A percentile compares a stretch with the other conserved stretches of the same genome.
Evolutionary conservation across 129 eudicot species (phyloP).

Genomic region (Centrapalus pauciflorus): DNA sequence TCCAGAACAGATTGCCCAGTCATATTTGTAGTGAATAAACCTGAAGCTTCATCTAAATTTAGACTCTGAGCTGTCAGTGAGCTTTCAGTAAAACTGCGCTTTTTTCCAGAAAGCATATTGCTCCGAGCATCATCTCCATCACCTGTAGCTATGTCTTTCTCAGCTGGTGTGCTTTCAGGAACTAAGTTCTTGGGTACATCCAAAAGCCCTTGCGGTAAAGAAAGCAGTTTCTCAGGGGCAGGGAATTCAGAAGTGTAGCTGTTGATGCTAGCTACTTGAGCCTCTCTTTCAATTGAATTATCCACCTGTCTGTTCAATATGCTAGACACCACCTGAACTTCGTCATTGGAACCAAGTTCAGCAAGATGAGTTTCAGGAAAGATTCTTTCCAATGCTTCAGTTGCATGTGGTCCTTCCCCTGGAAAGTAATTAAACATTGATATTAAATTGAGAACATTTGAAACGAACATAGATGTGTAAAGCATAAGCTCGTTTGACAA

Average conservation of each 20-base stretch:
- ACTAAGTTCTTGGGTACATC: constrained; percentile 28
- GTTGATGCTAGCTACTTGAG: constrained; percentile 27
- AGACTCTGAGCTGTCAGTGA: constrained; percentile 61
- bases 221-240: constrained; percentile 69
- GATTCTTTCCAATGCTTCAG: constrained; percentile 29
- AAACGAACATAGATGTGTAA: neutral
- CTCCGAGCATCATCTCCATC: constrained; percentile 43
- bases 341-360: constrained; percentile 29
- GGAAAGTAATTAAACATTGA: constrained; percentile 20
- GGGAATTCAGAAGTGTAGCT: constrained; percentile 35
- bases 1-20: constrained; percentile 49
- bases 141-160: constrained; percentile 13
- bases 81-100: constrained; percentile 82
- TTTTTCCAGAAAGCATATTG: constrained; percentile 45
- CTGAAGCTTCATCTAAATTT: constrained; percentile 49
- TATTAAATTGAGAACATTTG: neutral
- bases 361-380: constrained; percentile 28
- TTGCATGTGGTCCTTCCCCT: constrained; percentile 29
- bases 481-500: constrained; percentile 19
- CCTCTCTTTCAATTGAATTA: constrained; percentile 16
- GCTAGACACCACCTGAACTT: constrained; percentile 5
- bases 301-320: constrained; percentile 27
- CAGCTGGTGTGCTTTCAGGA: constrained; percentile 49
- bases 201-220: constrained; percentile 43
- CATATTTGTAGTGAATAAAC: constrained; percentile 33